Evolutionary conservation across 148 eudicot species (phyloP), one percentile per base, ranked within the genome.

Genomic region (Cornus kousa): DNA sequence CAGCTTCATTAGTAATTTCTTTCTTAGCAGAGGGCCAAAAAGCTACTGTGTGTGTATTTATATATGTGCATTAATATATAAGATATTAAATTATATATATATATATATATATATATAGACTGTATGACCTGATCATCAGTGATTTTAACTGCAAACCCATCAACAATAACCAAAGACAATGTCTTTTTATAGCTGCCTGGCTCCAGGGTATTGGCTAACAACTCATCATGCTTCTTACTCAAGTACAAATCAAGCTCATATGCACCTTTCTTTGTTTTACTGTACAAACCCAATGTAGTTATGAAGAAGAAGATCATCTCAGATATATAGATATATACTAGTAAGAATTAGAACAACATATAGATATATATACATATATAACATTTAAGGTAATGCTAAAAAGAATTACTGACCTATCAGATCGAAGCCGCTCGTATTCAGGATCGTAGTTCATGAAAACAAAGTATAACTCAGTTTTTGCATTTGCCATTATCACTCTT

Each of bases 371-470:
- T 35, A 62, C 5, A 5, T 9, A 5, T 4, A 24, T 9, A 37
- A 23, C 19, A 2, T 9, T 43, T 11, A 23, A 67, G 13, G 9
- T 0, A 10, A 23, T 43, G 37, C 8, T 65, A 2, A 50, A 65
- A 7, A 39, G 71, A n/a, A 67, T 7, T 59, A 74, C 31, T 33
- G 17, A 94, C 98, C 91, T 84, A 79, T 85, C 67, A 19, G 92
- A 84, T 85, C 89, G 89, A 70, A 92, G 98, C 39, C 91, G 94
- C 73, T 94, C 94, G 65, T 94, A 94, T 33, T 94, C 93, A 32
- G 98, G 91, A 90, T 94, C 98, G 62, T 88, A 94, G 75, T 89
- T 89, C 97, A 94, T 83, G 87, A 94, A 94, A 35, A 90, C 98
- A 72, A 91, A 92, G 81, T 90, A 83, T 19, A 91, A 67, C 82